Conservation (phyloP, 192 early-diverging fungal genomes). For the Coemansia sp. region DNA sequence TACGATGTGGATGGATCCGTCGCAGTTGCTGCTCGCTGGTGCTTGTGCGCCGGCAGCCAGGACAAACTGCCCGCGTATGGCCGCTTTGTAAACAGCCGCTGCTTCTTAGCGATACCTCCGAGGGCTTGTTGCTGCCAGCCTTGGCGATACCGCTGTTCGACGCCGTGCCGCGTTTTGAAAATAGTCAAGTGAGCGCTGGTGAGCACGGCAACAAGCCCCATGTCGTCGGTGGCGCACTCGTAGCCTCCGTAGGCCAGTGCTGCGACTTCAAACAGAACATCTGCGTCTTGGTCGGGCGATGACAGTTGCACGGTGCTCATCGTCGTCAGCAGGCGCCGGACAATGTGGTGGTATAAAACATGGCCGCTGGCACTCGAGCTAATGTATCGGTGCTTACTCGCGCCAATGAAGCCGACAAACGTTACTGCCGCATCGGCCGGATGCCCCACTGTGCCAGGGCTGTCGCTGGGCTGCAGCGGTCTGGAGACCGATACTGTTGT, state of each 20-base stretch:
- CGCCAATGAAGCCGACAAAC: constrained; percentile 40
- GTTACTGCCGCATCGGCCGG: constrained; percentile 38
- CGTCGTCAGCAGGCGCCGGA: constrained; percentile 47
- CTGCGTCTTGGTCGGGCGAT: not conserved
- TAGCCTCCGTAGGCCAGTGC: constrained; percentile 30
- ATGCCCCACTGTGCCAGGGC: constrained; percentile 25
- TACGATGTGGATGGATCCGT: constrained; percentile 27
- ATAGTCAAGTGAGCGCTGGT: constrained; percentile 31
- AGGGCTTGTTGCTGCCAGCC: constrained; percentile 9
- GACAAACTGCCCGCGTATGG: constrained; percentile 47
- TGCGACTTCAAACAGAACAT: constrained; percentile 35
- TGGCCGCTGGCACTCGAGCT: constrained; percentile 42
- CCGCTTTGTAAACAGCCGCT: constrained; percentile 28
- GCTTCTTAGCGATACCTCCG: constrained; percentile 1
- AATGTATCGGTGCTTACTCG: constrained; percentile 50
- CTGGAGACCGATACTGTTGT: constrained; percentile 35
- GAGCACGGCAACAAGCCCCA: constrained; percentile 49
- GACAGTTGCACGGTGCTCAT: constrained; percentile 36
- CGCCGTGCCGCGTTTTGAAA: constrained; percentile 26
- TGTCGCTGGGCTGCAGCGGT: constrained; percentile 37
- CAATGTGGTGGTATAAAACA: constrained; percentile 54
- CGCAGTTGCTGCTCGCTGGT: constrained; percentile 22
- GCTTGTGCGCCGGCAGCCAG: constrained; percentile 44
- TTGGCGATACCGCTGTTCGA: constrained; percentile 35
- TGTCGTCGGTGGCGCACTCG: constrained; percentile 26